phyloP scores from a whole-genome alignment of 352 stramenopile genomes.

The Phytophthora boehmeriae region DNA sequence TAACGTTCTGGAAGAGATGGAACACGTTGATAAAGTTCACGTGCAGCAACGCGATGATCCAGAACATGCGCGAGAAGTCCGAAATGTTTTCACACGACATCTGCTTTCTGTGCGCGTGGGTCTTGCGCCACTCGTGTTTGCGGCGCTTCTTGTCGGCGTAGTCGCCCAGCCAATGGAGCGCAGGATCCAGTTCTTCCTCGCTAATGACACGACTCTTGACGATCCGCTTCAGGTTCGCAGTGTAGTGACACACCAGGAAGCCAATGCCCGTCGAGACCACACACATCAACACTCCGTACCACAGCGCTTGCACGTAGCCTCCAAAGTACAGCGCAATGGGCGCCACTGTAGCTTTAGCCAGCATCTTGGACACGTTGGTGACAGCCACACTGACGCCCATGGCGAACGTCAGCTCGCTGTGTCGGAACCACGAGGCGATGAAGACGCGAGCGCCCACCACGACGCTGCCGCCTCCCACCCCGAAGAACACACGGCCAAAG shows the following conservation, averaged over 20 bases:
- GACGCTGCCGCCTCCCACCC: conserved; percentile 80
- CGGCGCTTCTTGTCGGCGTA: conserved; percentile 73
- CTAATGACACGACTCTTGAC: conserved; percentile 64
- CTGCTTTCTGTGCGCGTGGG: conserved; percentile 36
- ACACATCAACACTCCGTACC: conserved; percentile 76
- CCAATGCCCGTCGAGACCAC: conserved; percentile 57
- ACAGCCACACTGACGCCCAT: conserved; percentile 90
- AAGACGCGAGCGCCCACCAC: conserved; percentile 83
- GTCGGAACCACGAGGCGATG: conserved; percentile 84
- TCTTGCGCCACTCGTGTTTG: conserved; percentile 47
- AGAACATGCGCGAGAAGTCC: conserved; percentile 88
- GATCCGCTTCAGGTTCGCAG: conserved; percentile 61
- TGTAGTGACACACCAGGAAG: conserved; percentile 65
- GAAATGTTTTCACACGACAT: conserved; percentile 70
- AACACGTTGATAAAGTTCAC: conserved; percentile 92
- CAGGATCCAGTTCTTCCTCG: conserved; percentile 56
- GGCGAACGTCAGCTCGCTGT: conserved; percentile 86
- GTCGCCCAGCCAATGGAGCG: conserved; percentile 71
- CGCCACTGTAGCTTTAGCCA: conserved; percentile 89
- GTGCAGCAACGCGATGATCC: conserved; percentile 83
- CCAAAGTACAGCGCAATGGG: conserved; percentile 86
- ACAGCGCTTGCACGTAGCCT: conserved; percentile 86
- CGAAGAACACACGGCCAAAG: conserved; percentile 84
- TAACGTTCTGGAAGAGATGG: conserved; percentile 93
- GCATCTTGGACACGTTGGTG: conserved; percentile 92